Base-by-base conservation (phyloP, 2,329 filamentous ascomycete species). In the Emydomyces testavorans region DNA sequence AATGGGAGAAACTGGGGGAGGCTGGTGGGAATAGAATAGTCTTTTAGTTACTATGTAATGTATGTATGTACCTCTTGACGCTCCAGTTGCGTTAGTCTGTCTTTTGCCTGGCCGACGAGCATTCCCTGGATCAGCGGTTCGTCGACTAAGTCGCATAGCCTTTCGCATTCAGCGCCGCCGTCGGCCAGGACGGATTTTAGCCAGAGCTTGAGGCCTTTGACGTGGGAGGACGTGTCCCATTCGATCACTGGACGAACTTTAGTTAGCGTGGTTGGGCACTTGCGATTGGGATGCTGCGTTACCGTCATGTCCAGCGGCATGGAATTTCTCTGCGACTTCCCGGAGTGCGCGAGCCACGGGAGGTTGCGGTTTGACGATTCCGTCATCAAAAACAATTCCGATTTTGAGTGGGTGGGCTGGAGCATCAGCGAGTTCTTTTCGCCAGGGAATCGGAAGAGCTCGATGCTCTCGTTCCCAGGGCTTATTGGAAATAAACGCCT, bases 351-450 rank as follows among this genome's bases (percentile, higher is more conserved):
- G 65, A 0, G 64, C 64, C 31, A 81, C 69, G 0, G 78, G 78
- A 0, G 78, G 78, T 50, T 80, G 78, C 1, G 77, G 77, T 54
- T 68, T 72, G 0, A 81, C 75, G 10, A 80, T 68, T 0, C 72
- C 75, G 50, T 82, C 78, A 60, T 77, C 70, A 68, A 74, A 73
- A 38, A 80, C 62, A 1, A 80, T 69, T 0, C 72, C 81, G n/a
- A 85, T 67, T 55, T 75, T 79, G 4, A 82, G 62, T 52, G 74
- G 78, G 49, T 63, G 63, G 2, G 60, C 50, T 3, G 48, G 52
- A 5, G 53, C 45, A 1, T 55, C 50, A 11, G 55, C 54, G 16
- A 59, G 34, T 8, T 52, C 56, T 16, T 56, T 48, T 35, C 64
- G 46, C 67, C 66, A 70, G 1, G 64, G 61, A 21, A 70, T 57